A percentile compares a stretch with the other conserved stretches of the same genome.
Evolutionary conservation across 2,329 filamentous ascomycete species (phyloP).

Genomic region (Monilinia fructigena): DNA sequence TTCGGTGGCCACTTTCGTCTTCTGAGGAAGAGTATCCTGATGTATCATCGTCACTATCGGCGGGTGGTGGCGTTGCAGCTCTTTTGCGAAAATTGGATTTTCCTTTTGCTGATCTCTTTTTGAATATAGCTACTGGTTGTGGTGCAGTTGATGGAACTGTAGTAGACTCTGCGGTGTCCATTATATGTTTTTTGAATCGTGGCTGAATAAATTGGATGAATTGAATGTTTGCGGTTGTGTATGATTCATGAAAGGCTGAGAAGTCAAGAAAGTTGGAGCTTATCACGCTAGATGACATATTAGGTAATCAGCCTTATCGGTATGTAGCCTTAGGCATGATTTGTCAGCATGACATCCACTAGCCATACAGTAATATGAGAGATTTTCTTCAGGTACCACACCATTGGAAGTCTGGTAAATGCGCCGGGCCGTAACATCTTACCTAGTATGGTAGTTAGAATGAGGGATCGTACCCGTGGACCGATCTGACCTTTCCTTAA

Average conservation of each 20-base stretch:
- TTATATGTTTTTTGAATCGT: neutral
- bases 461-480: neutral
- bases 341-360: too few relatives aligned
- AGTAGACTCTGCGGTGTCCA: slow-evolving; percentile 17
- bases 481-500: too few relatives aligned
- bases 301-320: slow-evolving; percentile 22
- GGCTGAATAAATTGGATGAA: neutral
- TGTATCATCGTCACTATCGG: slow-evolving; percentile 45
- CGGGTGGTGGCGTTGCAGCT: slow-evolving; percentile 72
- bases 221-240: neutral
- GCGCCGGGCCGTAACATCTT: neutral
- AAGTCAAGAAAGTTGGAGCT: slow-evolving; percentile 12
- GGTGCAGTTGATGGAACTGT: slow-evolving; percentile 10
- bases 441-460: neutral
- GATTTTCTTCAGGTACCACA: neutral
- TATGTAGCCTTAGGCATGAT: neutral
- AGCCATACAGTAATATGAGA: neutral
- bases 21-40: slow-evolving; percentile 71
- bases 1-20: slow-evolving; percentile 70
- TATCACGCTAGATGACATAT: neutral
- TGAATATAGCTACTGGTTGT: slow-evolving; percentile 65
- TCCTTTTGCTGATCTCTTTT: slow-evolving; percentile 75
- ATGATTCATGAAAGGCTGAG: slow-evolving; percentile 6
- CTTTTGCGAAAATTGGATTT: slow-evolving; percentile 80
- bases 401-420: neutral